Conservation (phyloP, 306 rosid species). For the Cyamopsis tetragonoloba region DNA sequence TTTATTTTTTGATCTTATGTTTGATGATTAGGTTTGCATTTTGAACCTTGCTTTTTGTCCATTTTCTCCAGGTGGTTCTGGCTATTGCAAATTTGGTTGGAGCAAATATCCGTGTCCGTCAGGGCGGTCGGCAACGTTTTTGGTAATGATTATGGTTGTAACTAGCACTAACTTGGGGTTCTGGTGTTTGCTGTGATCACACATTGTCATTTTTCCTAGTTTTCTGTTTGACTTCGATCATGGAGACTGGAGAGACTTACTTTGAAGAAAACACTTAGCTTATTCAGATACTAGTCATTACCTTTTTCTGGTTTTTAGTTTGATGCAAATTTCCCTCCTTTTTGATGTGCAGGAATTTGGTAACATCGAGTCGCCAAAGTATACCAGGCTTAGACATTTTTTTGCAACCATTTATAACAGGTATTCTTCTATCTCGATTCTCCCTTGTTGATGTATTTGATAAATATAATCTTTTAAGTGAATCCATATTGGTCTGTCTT, state of each 20-base stretch:
- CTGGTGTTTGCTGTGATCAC: not conserved
- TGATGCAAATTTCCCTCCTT: not conserved
- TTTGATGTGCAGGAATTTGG: conserved; percentile 77
- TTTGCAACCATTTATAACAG: conserved; percentile 71
- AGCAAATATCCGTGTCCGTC: conserved; percentile 64
- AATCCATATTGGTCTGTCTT: not conserved
- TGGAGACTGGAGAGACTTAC: not conserved
- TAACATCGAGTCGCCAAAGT: conserved; percentile 83
- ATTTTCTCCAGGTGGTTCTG: conserved; percentile 75
- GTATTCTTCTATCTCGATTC: conserved; percentile 28
- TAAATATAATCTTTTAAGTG: not conserved
- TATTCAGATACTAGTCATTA: not conserved
- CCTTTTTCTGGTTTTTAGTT: conserved; percentile 15
- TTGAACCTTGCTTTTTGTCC: not conserved
- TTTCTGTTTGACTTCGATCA: not conserved
- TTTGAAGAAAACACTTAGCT: not conserved
- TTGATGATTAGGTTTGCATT: not conserved
- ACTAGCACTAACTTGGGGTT: not conserved
- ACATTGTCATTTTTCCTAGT: not conserved
- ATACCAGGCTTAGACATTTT: conserved; percentile 69
- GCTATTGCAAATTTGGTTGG: conserved; percentile 96
- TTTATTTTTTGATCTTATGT: not conserved
- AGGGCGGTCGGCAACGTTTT: conserved; percentile 67
- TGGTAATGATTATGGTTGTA: conserved; percentile 48
- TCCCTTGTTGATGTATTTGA: conserved; percentile 9